phyloP scores from a whole-genome alignment of 2,329 filamentous ascomycete species.

The Pyrenophora seminiperda region DNA sequence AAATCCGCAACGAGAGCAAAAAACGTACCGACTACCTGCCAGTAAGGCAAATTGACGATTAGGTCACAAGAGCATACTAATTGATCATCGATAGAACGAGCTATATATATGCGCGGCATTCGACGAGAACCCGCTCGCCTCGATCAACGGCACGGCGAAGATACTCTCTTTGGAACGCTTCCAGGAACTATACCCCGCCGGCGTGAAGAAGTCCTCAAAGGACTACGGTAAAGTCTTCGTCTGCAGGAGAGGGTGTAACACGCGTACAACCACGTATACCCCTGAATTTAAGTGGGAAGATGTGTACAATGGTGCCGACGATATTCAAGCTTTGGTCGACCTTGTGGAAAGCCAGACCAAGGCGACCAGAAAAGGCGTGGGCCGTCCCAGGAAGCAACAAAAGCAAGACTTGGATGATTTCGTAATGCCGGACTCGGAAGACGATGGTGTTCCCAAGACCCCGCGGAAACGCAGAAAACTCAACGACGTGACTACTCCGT shows the following conservation, averaged over 20 bases:
- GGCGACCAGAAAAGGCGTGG: conserved; percentile 62
- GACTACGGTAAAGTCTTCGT: conserved; percentile 87
- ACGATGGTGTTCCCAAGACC: conserved; percentile 50
- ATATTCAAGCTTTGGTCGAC: conserved; percentile 68
- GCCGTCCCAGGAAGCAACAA: conserved; percentile 38
- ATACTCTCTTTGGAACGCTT: conserved; percentile 77
- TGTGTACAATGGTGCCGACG: conserved; percentile 70
- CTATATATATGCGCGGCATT: conserved; percentile 87
- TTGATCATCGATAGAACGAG: conserved; percentile 68
- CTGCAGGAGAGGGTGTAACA: conserved; percentile 87
- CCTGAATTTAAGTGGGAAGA: conserved; percentile 93
- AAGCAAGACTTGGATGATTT: conserved; percentile 53
- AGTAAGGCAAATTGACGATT: conserved; percentile 50
- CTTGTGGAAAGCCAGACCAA: conserved; percentile 75
- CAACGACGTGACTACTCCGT: conserved; percentile 51
- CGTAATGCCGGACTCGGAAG: conserved; percentile 50
- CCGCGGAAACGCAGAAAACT: conserved; percentile 57
- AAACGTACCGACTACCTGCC: conserved; percentile 79
- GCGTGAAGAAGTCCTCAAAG: conserved; percentile 72
- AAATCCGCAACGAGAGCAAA: conserved; percentile 81
- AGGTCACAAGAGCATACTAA: neutral
- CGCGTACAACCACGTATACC: conserved; percentile 86
- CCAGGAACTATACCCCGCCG: conserved; percentile 70
- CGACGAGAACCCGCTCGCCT: conserved; percentile 83
- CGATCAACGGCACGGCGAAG: conserved; percentile 86